Conservation (phyloP, 495 filamentous ascomycete species). For the Penicillium ochrochloron region DNA sequence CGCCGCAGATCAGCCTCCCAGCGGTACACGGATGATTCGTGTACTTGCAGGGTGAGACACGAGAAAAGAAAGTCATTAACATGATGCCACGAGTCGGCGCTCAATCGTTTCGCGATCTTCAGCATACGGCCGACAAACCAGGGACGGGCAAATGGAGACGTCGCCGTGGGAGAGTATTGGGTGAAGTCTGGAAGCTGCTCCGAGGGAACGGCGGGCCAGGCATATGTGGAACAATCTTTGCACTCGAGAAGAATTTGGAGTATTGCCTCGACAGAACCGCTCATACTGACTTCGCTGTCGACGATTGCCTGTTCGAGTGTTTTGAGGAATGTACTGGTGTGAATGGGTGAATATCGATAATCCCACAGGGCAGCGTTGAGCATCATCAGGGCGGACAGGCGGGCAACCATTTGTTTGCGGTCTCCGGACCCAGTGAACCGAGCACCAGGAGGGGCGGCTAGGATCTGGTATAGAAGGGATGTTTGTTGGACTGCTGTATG, state of each 20-base stretch:
- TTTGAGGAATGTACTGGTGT: conserved; percentile 38
- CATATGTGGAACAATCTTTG: conserved; percentile 31
- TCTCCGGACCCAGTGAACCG: conserved; percentile 39
- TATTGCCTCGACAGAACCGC: conserved; percentile 43
- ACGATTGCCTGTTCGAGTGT: conserved; percentile 35
- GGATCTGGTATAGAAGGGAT: conserved; percentile 35
- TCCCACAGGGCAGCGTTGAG: conserved; percentile 50
- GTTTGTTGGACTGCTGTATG: conserved; percentile 33
- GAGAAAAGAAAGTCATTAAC: conserved; percentile 41
- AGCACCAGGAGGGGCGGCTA: conserved; percentile 36
- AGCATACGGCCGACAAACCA: conserved; percentile 51
- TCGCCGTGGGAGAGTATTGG: conserved; percentile 35
- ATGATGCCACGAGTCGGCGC: conserved; percentile 37
- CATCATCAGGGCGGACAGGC: conserved; percentile 39
- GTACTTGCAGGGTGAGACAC: conserved; percentile 39
- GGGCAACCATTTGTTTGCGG: conserved; percentile 45
- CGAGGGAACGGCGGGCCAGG: neutral
- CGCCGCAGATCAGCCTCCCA: conserved; percentile 41
- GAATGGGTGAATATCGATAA: conserved; percentile 37
- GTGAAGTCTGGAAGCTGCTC: conserved; percentile 33
- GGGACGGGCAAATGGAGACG: conserved; percentile 38
- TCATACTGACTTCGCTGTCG: conserved; percentile 44
- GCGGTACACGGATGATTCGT: conserved; percentile 22
- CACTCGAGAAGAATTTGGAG: conserved; percentile 47
- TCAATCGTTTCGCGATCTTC: conserved; percentile 47